Evolutionary conservation across 306 rosid species (phyloP), one percentile per base, ranked within the genome.

Genomic region (Malus sieversii): DNA sequence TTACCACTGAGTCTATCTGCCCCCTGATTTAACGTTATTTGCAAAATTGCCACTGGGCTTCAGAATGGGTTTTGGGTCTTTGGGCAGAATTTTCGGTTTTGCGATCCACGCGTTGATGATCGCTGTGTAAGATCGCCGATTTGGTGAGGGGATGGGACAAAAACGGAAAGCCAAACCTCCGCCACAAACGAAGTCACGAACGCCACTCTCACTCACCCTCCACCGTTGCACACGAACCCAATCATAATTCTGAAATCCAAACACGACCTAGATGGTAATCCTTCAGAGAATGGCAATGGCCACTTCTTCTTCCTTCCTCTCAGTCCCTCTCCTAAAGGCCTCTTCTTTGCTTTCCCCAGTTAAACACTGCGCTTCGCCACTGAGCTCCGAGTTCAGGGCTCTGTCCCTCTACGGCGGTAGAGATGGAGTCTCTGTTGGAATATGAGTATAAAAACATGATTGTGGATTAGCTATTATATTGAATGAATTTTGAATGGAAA

Each of bases 281-380:
- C 87, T 82, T 76, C 88, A 66, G 25, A 76, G 85, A 79, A 88
- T 94, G 97, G 90, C 88, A 79, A 88, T 94, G 97, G 90, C 88
- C 69, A 4, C 85, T 73, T 73, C 77, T 71, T 33, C 86, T 58
- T 33, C 81, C 25, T 68, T 78, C 14, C 83, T 84, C n/a, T 72
- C 86, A 18, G 8, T 42, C 42, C 84, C 87, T 73, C 80, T 73
- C 81, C 61, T 77, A 33, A 87, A 77, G 46, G 18, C 86, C 14
- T 64, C 69, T 67, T 73, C 89, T 23, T 18, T 77, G 35, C 67
- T 1, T 70, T 78, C 68, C 84, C 71, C 70, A 7, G 20, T 81
- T 71, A 80, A 55, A 14, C 88, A 70, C 70, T 79, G 70, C 38
- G 59, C 72, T 75, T 76, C 88, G 19, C 61, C 72, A 25, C 25